Evolutionary conservation across 148 eudicot species (phyloP), one percentile per base, ranked within the genome.

Genomic region (Dysphania ambrosioides): DNA sequence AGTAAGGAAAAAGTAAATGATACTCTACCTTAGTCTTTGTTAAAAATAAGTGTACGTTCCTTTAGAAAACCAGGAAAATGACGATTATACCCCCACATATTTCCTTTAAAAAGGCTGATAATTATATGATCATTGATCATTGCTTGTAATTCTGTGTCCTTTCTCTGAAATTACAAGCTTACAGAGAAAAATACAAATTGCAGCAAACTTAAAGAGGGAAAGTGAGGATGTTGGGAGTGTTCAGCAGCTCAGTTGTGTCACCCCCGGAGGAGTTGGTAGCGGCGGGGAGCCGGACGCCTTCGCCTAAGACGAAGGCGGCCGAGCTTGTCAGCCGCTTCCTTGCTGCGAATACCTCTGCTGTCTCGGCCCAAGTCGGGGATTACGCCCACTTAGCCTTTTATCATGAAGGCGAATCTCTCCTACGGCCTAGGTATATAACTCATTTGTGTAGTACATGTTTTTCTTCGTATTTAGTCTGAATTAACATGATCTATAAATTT

Each of bases 251-350:
- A 16, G 85, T 93, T 6, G 83, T 93, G 53, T 84, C 93, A 27
- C 90, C 98, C 59, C 98, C 98, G 72, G 96, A 93, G 35, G 98
- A 93, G 90, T 80, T 93, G 70, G 98, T 93, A 61, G 96, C 90
- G 0, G 98, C 98, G 70, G 98, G 98, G 2, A 81, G 91, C 85
- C 79, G 98, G 66, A 87, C 98, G 9, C 98, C 98, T 74, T 93
- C 98, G 72, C 98, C 98, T 32, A 93, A 93, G 87, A 86, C 79
- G 40, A 85, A 81, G 75, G 83, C 93, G 73, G 72, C 72, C 34
- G 84, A 87, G 60, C 87, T 93, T 32, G 58, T 93, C 77, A 78
- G 81, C 61, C 86, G 90, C 59, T 93, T 93, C 80, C 51, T 89
- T 9, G 77, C 73, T 8, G 75, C 44, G 16, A 85, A 80, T 75